phyloP scores from a whole-genome alignment of 331 rosid genomes.

The Ulmus americana region DNA sequence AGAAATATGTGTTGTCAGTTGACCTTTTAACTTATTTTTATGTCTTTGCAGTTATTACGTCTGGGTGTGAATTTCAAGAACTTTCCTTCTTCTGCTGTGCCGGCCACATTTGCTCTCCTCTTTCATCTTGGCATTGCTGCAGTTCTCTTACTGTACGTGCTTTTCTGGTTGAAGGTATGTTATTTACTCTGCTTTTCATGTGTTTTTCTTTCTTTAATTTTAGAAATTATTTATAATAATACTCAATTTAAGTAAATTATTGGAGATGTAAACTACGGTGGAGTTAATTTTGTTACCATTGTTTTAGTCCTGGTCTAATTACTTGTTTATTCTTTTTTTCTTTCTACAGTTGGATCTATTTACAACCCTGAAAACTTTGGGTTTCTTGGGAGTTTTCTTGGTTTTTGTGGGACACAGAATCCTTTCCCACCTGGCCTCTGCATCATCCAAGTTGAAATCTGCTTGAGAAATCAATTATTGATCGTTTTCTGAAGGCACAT shows the following conservation, averaged over 20 bases:
- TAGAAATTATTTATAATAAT: no score
- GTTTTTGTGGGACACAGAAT: conserved; percentile 78
- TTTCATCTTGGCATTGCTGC: conserved; percentile 73
- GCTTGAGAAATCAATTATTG: conserved; percentile 39
- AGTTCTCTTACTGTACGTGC: conserved; percentile 67
- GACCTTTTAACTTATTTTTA: background rate
- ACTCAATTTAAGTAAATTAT: background rate
- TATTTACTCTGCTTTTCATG: conserved; percentile 4
- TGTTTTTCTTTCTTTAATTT: no score
- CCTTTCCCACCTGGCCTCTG: conserved; percentile 73
- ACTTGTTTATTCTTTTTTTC: conserved; percentile 10
- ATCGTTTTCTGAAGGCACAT: conserved; percentile 22
- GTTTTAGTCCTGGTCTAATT: background rate
- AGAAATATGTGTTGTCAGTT: conserved; percentile 6
- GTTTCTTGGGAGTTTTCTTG: conserved; percentile 63
- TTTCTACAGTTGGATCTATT: conserved; percentile 79
- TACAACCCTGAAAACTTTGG: conserved; percentile 68
- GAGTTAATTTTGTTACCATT: background rate
- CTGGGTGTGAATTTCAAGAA: conserved; percentile 84
- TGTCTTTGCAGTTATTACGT: conserved; percentile 51
- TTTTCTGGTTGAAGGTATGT: conserved; percentile 95
- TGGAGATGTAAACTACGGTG: background rate
- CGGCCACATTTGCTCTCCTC: conserved; percentile 56
- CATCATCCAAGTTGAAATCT: conserved; percentile 82
- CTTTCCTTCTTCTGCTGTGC: conserved; percentile 64